Base-by-base conservation (phyloP, 768 basidiomycete genomes). In the Auriscalpium vulgare region DNA sequence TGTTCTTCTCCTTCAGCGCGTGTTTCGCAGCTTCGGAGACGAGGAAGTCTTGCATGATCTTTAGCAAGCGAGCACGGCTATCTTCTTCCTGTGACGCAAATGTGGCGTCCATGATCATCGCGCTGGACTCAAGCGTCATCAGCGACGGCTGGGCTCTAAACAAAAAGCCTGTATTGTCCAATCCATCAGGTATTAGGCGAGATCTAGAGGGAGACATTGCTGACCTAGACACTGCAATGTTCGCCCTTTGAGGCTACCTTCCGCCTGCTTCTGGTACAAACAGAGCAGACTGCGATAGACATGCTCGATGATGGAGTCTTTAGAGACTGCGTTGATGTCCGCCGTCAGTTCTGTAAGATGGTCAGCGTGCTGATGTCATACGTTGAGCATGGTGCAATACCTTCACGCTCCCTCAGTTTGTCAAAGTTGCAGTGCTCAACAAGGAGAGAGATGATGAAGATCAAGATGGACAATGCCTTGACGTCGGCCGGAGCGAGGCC, bases 391-490 rank as follows among this genome's bases (percentile, higher is more conserved):
- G 5, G 35, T 14, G 50, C 11, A 84, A 47, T 64, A 90, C 88
- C 77, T 8, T 75, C 67, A 61, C 82, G 74, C 43, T 87, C 84
- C 16, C 91, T 80, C 10, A 97, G 71, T 2, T 73, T 71, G 66
- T 98, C 95, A 63, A 97, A 93, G 57, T 92, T 77, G 61, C 90
- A 95, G 66, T 95, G 81, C 69, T 97, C 93, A 43, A 85, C 88
- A 0, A 98, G 81, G 0, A 97, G 72, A 0, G 92, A 80, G 1
- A 88, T 83, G 47, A 98, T 94, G 63, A 87, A 88, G 19, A 93
- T 83, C 21, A 97, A 76, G 19, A 95, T 80, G 34, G 80, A 75
- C 10, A 91, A 58, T 0, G 82, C 71, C 37, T 81, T 76, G 36
- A 74, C 65, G 48, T 88, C 87, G 13, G 74, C 72, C 0, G 74